Conservation (phyloP, 768 basidiomycete species). For the Lentinula raphanica region DNA sequence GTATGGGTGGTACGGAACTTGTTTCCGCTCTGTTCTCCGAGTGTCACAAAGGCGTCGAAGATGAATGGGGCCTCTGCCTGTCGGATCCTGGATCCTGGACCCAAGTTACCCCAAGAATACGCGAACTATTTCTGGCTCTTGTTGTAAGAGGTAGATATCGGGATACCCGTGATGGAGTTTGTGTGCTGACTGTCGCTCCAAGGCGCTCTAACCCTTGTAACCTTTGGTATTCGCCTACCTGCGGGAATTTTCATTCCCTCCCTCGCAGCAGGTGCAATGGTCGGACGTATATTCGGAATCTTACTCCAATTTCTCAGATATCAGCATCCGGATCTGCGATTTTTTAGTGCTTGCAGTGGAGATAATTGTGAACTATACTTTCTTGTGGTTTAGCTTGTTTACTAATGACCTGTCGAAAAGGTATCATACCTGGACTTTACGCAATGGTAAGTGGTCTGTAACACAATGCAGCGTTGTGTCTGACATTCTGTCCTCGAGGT, state of each 20-base stretch:
- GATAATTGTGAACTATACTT: conserved; percentile 52
- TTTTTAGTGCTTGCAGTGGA: conserved; percentile 66
- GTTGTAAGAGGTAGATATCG: conserved; percentile 48
- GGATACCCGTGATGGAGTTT: neutral
- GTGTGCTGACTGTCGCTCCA: conserved; percentile 41
- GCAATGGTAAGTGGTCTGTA: conserved; percentile 54
- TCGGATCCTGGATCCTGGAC: conserved; percentile 49
- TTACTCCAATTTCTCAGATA: conserved; percentile 71
- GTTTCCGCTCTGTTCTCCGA: conserved; percentile 90
- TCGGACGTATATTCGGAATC: conserved; percentile 83
- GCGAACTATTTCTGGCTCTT: conserved; percentile 63
- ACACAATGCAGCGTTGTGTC: neutral
- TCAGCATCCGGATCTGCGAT: conserved; percentile 46
- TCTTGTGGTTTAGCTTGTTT: neutral
- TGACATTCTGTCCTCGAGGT: conserved; percentile 20
- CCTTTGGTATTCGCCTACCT: conserved; percentile 88
- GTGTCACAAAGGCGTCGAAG: conserved; percentile 55
- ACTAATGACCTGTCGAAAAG: conserved; percentile 18
- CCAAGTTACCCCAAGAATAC: conserved; percentile 58
- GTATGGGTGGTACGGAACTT: conserved; percentile 94
- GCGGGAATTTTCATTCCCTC: conserved; percentile 98
- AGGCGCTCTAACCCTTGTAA: conserved; percentile 60
- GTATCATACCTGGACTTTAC: conserved; percentile 83
- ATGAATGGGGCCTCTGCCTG: conserved; percentile 67
- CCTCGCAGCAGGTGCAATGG: conserved; percentile 90